Base-by-base conservation (phyloP, 495 filamentous ascomycete species). In the Penicillium macrosclerotiorum region DNA sequence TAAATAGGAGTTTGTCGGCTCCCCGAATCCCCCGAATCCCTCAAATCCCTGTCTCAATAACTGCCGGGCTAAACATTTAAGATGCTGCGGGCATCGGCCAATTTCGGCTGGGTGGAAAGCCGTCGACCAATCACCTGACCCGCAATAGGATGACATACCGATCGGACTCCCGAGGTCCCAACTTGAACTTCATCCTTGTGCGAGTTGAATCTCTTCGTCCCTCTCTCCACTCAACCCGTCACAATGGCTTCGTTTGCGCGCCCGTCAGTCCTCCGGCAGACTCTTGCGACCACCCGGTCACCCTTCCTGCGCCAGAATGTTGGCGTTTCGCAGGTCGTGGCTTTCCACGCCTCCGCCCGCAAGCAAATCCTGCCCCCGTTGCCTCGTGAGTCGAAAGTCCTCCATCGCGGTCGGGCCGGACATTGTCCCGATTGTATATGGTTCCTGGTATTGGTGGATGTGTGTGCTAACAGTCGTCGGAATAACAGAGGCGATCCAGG, bases 301-400 rank as follows among this genome's bases (percentile, higher is more conserved):
- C 61, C 67, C 35, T 48, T 71, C 47, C 58, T 64, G 47, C 62
- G 57, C 53, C 62, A 57, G 55, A 71, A 69, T 65, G 60, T 56
- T 48, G 68, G 64, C 36, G 58, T 68, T 42, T 71, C 68, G 55
- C 69, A 72, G 63, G 55, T 79, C 42, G 76, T 85, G 25, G 81
- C 81, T 58, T 90, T 91, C 78, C 85, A 89, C 63, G 82, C 81
- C 52, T 85, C 83, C 32, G 72, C 78, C 56, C 74, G 73, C 65
- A 79, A 77, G 66, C 67, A 69, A 57, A 81, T 91, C 62, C 77
- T 91, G 45, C 83, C 85, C 52, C 76, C 81, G 45, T 66, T 76
- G 55, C 81, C 82, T 64, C 84, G 84, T 88, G 71, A 67, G 84
- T 75, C 31, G 19, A 49, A 47, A n/a, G n/a, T n/a, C 52, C 32